Percentiles rank a stretch among this genome's conserved stretches.
phyloP scores from a whole-genome alignment of 768 basidiomycete genomes.

The Lactarius evosmus region DNA sequence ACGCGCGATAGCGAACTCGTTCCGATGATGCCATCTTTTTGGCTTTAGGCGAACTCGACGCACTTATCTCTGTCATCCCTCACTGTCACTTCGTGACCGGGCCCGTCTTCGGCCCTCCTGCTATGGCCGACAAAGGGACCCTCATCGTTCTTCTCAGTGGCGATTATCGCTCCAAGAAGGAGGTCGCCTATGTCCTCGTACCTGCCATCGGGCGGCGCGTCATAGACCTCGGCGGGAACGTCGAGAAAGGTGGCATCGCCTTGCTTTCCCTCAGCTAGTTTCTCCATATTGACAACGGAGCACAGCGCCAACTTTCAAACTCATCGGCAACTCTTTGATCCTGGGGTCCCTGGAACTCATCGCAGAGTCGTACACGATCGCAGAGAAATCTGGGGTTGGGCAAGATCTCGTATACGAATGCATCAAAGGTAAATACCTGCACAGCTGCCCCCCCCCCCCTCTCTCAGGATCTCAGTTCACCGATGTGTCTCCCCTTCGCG shows the following conservation, averaged over 20 bases:
- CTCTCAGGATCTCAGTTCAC: neutral
- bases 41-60: conserved; percentile 61
- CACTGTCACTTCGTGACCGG: conserved; percentile 65
- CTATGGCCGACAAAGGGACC: conserved; percentile 58
- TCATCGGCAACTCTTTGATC: conserved; percentile 78
- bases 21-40: neutral
- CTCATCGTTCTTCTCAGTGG: conserved; percentile 78
- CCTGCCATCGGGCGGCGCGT: conserved; percentile 77
- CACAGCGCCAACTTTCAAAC: conserved; percentile 65
- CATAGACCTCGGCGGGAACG: conserved; percentile 78
- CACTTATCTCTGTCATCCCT: conserved; percentile 53
- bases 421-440: conserved; percentile 48
- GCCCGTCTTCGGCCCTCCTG: conserved; percentile 75
- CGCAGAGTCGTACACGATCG: conserved; percentile 79
- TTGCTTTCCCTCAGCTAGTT: neutral
- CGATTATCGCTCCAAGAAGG: conserved; percentile 77
- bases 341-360: conserved; percentile 75
- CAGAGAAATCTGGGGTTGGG: conserved; percentile 79
- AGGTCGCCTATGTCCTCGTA: conserved; percentile 71
- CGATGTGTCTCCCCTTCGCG: conserved; percentile 11
- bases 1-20: neutral
- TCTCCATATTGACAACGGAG: neutral
- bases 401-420: conserved; percentile 53
- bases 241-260: conserved; percentile 64
- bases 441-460: neutral